Conservation (phyloP, 306 rosid species). For the Acmispon strigosus region DNA sequence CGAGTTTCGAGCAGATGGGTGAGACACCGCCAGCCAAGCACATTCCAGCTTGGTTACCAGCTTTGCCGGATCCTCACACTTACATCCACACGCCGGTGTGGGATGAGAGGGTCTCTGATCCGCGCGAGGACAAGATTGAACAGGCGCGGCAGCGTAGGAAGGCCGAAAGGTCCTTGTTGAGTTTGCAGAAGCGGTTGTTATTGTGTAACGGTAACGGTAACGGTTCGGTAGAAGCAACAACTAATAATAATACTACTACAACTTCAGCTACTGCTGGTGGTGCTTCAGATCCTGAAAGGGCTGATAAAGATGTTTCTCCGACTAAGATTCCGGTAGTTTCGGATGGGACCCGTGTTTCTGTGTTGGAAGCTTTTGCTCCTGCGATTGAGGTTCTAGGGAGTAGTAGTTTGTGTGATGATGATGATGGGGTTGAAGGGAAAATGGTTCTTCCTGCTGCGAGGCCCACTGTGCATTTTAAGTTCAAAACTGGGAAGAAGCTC, state of each 20-base stretch:
- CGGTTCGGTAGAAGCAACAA: slow-evolving; percentile 23
- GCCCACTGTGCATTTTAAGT: slow-evolving; percentile 68
- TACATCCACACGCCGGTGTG: slow-evolving; percentile 73
- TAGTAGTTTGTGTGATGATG: slow-evolving; percentile 41
- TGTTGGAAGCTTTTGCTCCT: slow-evolving; percentile 82
- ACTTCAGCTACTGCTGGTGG: slow-evolving; percentile 1
- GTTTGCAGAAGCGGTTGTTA: slow-evolving; percentile 74
- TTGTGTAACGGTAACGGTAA: slow-evolving; percentile 27
- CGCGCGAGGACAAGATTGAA: slow-evolving; percentile 75
- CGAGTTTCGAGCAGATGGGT: slow-evolving; percentile 64
- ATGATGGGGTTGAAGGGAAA: slow-evolving; percentile 51
- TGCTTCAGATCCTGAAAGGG: slow-evolving; percentile 21
- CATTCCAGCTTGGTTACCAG: slow-evolving; percentile 87
- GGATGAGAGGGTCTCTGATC: slow-evolving; percentile 66
- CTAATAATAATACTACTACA: neutral
- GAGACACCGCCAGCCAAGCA: slow-evolving; percentile 69
- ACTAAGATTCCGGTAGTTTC: neutral
- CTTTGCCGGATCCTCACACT: slow-evolving; percentile 89
- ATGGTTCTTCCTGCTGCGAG: slow-evolving; percentile 44
- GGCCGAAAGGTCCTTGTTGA: slow-evolving; percentile 84
- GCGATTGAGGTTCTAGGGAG: slow-evolving; percentile 66
- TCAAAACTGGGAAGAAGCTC: slow-evolving; percentile 70
- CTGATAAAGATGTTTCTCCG: slow-evolving; percentile 37
- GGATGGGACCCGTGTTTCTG: slow-evolving; percentile 41
- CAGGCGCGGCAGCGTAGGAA: slow-evolving; percentile 83